phyloP scores from a whole-genome alignment of 768 basidiomycete species.

The Lentinula guzmanii region DNA sequence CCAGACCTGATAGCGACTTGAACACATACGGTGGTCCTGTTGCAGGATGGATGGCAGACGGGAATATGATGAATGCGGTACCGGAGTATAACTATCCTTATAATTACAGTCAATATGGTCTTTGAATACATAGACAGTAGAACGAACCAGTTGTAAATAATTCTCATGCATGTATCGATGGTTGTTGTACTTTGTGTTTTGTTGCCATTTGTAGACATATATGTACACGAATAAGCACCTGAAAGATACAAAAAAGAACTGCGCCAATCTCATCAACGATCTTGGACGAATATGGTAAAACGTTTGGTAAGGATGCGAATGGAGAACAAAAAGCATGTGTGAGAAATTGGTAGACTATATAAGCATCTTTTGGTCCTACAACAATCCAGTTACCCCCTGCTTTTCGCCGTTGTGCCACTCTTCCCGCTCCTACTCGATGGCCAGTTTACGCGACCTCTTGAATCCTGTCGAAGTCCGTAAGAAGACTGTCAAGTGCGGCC shows the following conservation, averaged over 20 bases:
- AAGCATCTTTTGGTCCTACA: slow-evolving; percentile 20
- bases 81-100: slow-evolving; percentile 1
- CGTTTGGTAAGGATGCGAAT: neutral
- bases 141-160: neutral
- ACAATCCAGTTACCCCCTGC: neutral
- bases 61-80: slow-evolving; percentile 4
- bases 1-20: neutral
- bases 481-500: slow-evolving; percentile 35
- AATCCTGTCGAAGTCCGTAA: slow-evolving; percentile 44
- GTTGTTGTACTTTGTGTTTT: neutral
- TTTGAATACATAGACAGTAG: neutral
- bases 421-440: slow-evolving; percentile 30
- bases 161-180: neutral
- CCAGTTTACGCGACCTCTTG: slow-evolving; percentile 48
- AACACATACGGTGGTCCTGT: neutral
- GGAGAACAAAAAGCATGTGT: slow-evolving; percentile 2
- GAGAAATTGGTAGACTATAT: slow-evolving; percentile 1
- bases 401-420: neutral
- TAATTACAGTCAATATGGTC: slow-evolving; percentile 10
- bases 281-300: neutral
- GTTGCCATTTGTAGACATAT: slow-evolving; percentile 2
- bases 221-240: neutral
- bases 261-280: slow-evolving; percentile 2
- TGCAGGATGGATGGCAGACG: neutral
- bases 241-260: neutral